phyloP scores from a whole-genome alignment of 371 early-diverging fungal genomes.

The Mucor saturninus region DNA sequence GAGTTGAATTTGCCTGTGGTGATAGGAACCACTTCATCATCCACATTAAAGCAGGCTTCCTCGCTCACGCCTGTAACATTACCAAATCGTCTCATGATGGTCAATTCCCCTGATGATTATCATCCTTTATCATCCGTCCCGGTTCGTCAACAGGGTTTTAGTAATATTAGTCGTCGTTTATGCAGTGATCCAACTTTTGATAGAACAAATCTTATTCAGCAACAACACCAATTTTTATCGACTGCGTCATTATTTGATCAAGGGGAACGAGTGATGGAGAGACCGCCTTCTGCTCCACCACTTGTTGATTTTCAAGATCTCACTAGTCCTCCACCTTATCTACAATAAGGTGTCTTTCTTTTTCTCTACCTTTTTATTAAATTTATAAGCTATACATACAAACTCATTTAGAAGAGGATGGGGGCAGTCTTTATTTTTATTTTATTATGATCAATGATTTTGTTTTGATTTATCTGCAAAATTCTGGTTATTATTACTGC shows the following conservation, averaged over 20 bases:
- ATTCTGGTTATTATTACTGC: conserved; percentile 5
- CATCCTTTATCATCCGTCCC: background rate
- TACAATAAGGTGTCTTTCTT: background rate
- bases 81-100: background rate
- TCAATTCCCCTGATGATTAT: conserved; percentile 6
- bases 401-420: background rate
- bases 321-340: conserved; percentile 11
- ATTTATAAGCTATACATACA: background rate
- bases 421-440: background rate
- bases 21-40: conserved; percentile 24
- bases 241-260: background rate
- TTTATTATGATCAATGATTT: background rate
- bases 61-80: background rate
- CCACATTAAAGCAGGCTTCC: background rate
- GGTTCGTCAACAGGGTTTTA: background rate
- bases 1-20: conserved; percentile 19
- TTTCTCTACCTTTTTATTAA: background rate
- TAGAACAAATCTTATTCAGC: background rate
- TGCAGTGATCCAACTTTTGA: conserved; percentile 11
- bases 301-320: conserved; percentile 2
- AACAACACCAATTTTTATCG: background rate
- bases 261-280: background rate
- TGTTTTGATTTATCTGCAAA: background rate
- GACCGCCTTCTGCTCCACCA: conserved; percentile 18
- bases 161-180: conserved; percentile 7